Evolutionary conservation across 1,284 basidiomycete species (phyloP), one percentile per base, ranked within the genome.

Genomic region (Phylloboletellus chloephorus): DNA sequence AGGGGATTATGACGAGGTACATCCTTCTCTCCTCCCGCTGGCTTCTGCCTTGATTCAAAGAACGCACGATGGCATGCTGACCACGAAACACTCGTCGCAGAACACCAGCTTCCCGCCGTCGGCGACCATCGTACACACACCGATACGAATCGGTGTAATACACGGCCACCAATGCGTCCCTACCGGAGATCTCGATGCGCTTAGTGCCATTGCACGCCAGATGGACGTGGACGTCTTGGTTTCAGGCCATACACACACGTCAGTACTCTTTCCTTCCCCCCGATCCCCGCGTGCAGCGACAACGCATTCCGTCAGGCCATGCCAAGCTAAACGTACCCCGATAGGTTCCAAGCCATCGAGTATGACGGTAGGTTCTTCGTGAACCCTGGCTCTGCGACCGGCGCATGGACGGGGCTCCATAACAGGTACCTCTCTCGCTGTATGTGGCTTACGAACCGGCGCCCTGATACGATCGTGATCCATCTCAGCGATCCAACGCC

Each of bases 171-270:
- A 98, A 62, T 84, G 83, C 52, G 79, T 98, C 21, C 96, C 95
- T 0, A 82, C 86, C 0, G 95, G 93, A 7, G 94, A 98, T 62
- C 70, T 90, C 3, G 92, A 94, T 60, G 84, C 90, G 19, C 74
- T 98, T 22, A 84, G 82, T 23, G 78, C 88, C 1, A 79, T 95
- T 34, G 93, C 95, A 8, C 69, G 92, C 23, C 90, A 95, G 63
- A 91, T 98, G 88, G 93, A 98, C 60, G 95, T 97, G 7, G 96
- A 99, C 56, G 90, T 98, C 1, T 71, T 98, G 17, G 68, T 98
- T 15, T 92, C 86, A 2, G 95, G 96, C 0, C 90, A 92, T 54
- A 98, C 95, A 1, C 94, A 98, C 65, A 81, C 79, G 92, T 93
- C 57, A 63, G 85, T 71, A 10, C 29, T 19, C 22, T 20, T 7